These are phyloP conservation scores for Triticum urartu DNA, from an alignment of 176 grass and related monocot genomes.

Conservation along the genomic window DNA sequence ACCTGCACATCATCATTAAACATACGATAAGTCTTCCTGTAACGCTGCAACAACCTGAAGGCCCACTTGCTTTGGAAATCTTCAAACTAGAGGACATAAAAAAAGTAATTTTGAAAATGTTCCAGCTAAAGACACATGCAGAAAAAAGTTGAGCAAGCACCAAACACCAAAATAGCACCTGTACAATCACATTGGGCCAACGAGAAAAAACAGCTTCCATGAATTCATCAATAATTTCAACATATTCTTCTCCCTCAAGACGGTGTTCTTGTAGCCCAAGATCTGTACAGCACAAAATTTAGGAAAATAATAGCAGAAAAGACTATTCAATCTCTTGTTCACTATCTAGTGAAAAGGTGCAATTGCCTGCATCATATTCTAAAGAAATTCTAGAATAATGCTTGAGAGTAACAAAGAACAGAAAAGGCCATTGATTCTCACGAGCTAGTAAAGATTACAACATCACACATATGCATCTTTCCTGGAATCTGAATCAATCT, in stretches of 20 bases:
- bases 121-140: slow-evolving; percentile 2
- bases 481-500: background rate
- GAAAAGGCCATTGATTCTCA: background rate
- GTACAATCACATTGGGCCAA: slow-evolving; percentile 98
- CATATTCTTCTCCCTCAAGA: slow-evolving; percentile 94
- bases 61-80: slow-evolving; percentile 99
- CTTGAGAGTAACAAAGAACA: background rate
- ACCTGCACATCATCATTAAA: slow-evolving; percentile 99
- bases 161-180: slow-evolving; percentile 51
- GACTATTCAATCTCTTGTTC: slow-evolving; percentile 9
- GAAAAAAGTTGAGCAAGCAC: background rate
- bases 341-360: slow-evolving; percentile 25
- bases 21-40: slow-evolving; percentile 92
- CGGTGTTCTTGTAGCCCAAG: slow-evolving; percentile 89
- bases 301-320: slow-evolving; percentile 32
- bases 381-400: slow-evolving; percentile 23
- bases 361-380: background rate
- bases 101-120: slow-evolving; percentile 1
- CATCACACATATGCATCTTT: background rate
- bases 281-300: slow-evolving; percentile 39
- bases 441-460: background rate
- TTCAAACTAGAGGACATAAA: slow-evolving; percentile 68
- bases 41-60: slow-evolving; percentile 89
- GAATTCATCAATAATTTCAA: slow-evolving; percentile 97
- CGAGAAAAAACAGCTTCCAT: slow-evolving; percentile 96